A percentile compares a stretch with the other conserved stretches of the same genome.
Evolutionary conservation across 2,329 filamentous ascomycete species (phyloP).

Genomic region (Bipolaris cookei): DNA sequence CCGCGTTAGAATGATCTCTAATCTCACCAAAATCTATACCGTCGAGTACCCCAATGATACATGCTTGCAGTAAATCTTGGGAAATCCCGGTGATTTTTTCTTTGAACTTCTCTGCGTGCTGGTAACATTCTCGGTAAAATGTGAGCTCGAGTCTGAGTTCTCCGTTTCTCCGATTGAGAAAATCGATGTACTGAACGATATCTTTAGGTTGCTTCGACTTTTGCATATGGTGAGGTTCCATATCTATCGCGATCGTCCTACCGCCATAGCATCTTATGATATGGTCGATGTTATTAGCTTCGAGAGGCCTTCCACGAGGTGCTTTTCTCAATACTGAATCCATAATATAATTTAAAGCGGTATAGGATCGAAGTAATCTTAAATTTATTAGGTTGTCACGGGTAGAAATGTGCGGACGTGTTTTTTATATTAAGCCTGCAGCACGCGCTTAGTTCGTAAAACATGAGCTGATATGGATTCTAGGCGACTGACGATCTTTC

Average conservation of each 20-base stretch:
- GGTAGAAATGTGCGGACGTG: neutral
- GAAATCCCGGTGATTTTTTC: constrained; percentile 12
- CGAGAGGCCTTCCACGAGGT: constrained; percentile 7
- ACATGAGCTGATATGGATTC: constrained; percentile 9
- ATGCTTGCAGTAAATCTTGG: constrained; percentile 19
- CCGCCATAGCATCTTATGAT: constrained; percentile 19
- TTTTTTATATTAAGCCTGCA: neutral
- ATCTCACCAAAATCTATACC: constrained; percentile 16
- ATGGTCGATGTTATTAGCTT: constrained; percentile 18
- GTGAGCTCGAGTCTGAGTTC: constrained; percentile 19
- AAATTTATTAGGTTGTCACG: neutral
- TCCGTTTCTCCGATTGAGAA: constrained; percentile 15
- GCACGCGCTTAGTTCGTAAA: neutral
- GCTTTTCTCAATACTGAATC: neutral
- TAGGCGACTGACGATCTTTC: constrained; percentile 18
- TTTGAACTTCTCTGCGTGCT: constrained; percentile 16
- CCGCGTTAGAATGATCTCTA: constrained; percentile 7
- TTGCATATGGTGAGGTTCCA: constrained; percentile 16
- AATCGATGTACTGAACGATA: constrained; percentile 15
- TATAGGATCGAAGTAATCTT: neutral
- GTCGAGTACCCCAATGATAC: constrained; percentile 16
- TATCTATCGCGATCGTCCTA: constrained; percentile 14
- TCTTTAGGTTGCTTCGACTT: constrained; percentile 16
- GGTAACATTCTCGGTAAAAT: constrained; percentile 22
- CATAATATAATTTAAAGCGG: neutral